Evolutionary conservation across 1,139 yeast genomes (phyloP), one percentile per base, ranked within the genome.

Genomic region (Scheffersomyces titani): DNA sequence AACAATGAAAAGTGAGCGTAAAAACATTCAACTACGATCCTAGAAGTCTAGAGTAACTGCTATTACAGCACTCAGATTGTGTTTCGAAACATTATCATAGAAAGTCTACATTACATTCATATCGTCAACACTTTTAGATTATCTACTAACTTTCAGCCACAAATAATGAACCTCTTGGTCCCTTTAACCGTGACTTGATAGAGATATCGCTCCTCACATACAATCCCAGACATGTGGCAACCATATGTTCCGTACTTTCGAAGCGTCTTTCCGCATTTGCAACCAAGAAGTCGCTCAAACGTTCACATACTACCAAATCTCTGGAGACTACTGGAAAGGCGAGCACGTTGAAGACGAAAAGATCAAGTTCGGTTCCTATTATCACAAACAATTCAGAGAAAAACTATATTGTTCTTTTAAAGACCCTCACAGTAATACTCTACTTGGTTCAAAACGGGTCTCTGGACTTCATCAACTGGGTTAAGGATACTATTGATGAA

Each of bases 371-470:
- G 20, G 16, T 46, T 20, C 49, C 49, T 13, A 18, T 5, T 19
- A 6, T 54, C 9, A 7, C 49, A 6, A 36, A 44, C 44, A n/a
- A 30, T 3, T 21, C 54, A 2, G 57, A 57, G 11, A 54, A 56
- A n/a, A 59, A 64, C 40, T 61, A 70, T 51, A 57, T 68, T 18
- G 62, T 63, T 16, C 59, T 77, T 2, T 65, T 76, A 50, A 79
- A 78, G 57, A 66, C 77, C 5, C 63, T 77, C 36, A 74, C 82
- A 0, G 73, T 78, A 5, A 65, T 77, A 18, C 64, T 73, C 45
- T 77, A 74, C 55, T 58, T 77, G 19, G 57, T 78, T 19, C 82
- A 78, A 58, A 72, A 77, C 50, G 82, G 82, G 1, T 73, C 80
- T 6, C 65, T 59, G 5, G 70, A 63, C 44, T 78, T 77, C 61